Evolutionary conservation across 2,329 filamentous ascomycete species (phyloP).

Genomic region (Gyromitra esculenta): DNA sequence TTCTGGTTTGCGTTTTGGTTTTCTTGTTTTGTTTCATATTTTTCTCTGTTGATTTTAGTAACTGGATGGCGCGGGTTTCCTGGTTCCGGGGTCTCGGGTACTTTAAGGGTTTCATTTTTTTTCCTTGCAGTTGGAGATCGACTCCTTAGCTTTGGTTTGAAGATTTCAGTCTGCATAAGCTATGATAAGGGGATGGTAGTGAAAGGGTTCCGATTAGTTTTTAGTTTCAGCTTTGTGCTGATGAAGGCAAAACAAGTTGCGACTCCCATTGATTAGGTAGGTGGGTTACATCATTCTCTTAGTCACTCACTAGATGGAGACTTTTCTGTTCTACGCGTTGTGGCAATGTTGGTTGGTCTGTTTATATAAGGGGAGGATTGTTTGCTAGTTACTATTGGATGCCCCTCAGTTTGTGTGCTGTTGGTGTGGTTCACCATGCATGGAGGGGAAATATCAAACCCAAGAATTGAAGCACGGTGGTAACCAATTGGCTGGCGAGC

Average conservation of each 20-base stretch:
- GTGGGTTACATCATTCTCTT: neutral
- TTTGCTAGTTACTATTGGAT: neutral
- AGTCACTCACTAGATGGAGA: neutral
- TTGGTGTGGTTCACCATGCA: neutral
- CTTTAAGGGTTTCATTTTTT: slow-evolving; percentile 37
- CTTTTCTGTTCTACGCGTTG: neutral
- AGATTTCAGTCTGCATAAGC: neutral
- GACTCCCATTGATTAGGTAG: neutral
- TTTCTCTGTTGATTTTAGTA: slow-evolving; percentile 42
- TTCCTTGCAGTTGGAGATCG: slow-evolving; percentile 15
- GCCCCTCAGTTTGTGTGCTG: neutral
- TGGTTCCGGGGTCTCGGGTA: slow-evolving; percentile 33
- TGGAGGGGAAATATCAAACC: neutral
- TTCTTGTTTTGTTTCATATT: slow-evolving; percentile 44
- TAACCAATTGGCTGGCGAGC: neutral
- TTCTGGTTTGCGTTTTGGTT: slow-evolving; percentile 43
- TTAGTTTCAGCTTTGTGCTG: slow-evolving; percentile 1
- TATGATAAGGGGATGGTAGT: slow-evolving; percentile 1
- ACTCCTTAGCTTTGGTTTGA: slow-evolving; percentile 8
- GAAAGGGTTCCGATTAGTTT: neutral
- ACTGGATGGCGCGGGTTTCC: slow-evolving; percentile 48
- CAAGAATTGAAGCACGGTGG: neutral
- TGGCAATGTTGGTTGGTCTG: slow-evolving; percentile 1
- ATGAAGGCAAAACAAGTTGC: slow-evolving; percentile 4
- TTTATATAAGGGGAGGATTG: slow-evolving; percentile 15